These are phyloP conservation scores for Ustulina deusta DNA, from an alignment of 2,329 filamentous ascomycete species.

Conservation along the genomic window DNA sequence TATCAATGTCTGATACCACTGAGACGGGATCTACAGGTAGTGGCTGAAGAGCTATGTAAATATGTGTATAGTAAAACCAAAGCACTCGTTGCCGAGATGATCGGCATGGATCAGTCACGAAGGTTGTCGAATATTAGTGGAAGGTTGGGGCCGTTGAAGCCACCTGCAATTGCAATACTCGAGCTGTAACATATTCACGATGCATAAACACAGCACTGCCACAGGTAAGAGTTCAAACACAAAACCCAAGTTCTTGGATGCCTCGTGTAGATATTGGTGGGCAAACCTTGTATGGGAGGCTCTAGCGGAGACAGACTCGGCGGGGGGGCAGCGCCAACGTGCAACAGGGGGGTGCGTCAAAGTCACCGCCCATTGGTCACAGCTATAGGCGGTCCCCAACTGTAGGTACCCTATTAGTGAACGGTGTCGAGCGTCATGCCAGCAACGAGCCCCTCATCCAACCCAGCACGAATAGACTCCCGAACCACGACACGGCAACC, in stretches of 20 bases:
- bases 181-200: neutral
- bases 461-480: constrained; percentile 34
- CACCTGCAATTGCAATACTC: neutral
- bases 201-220: neutral
- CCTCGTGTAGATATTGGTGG: neutral
- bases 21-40: constrained; percentile 1
- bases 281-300: constrained; percentile 2
- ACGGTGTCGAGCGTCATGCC: constrained; percentile 45
- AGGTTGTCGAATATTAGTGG: constrained; percentile 6
- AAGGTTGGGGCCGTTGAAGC: constrained; percentile 19
- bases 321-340: constrained; percentile 24
- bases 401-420: constrained; percentile 31
- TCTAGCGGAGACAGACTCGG: constrained; percentile 12
- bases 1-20: constrained; percentile 16
- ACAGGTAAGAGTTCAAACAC: neutral
- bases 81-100: constrained; percentile 1
- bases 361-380: constrained; percentile 38
- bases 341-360: constrained; percentile 20
- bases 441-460: constrained; percentile 46
- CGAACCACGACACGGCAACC: constrained; percentile 30
- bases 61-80: constrained; percentile 36
- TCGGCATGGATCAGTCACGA: constrained; percentile 6
- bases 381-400: constrained; percentile 43
- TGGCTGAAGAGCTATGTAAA: constrained; percentile 36
- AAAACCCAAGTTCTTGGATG: neutral